Evolutionary conservation across 2,329 filamentous ascomycete genomes (phyloP), one percentile per base, ranked within the genome.

Genomic region (Podosphaera fusca): DNA sequence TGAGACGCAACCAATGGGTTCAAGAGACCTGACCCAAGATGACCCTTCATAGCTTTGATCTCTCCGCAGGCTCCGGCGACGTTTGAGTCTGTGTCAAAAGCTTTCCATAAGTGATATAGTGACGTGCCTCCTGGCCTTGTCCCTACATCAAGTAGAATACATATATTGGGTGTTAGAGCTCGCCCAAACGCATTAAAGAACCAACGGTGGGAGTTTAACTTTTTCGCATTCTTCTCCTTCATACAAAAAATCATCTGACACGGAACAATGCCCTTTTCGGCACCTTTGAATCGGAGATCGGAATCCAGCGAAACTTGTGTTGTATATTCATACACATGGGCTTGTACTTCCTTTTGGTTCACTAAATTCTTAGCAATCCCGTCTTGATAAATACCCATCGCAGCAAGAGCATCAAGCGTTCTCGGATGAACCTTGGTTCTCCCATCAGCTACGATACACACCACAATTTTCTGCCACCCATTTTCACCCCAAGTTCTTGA

Each of bases 401-500:
- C 92, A 9, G 94, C 92, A 60, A 98, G 73, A 4, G 88, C 92
- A 68, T 98, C 94, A 0, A 98, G 77, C 0, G 92, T 96, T 58
- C 92, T 79, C 10, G 88, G 87, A 67, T 98, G 87, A 36, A 98
- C 90, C 70, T 88, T 88, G 74, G 88, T 82, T 65, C 94, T 84
- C 30, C 92, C 92, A 68, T 98, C 92, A 1, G 88, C 89, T 58
- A 98, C 89, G 66, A 98, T 85, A 67, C 88, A 95, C 0, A 98
- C 90, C 0, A 98, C 92, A 66, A 98, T 95, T 74, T 98, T 98
- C 71, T 98, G 87, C 92, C 92, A 98, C 3, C 92, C 92, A 56
- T 87, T 81, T 64, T 95, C 94, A 45, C 92, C 94, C 92, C 92
- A 98, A 0, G 89, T 96, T 59, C 92, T 80, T 4, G 88, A 95